These are phyloP conservation scores for Candida maesae DNA, from an alignment of 805 yeast species.

Conservation along the genomic window DNA sequence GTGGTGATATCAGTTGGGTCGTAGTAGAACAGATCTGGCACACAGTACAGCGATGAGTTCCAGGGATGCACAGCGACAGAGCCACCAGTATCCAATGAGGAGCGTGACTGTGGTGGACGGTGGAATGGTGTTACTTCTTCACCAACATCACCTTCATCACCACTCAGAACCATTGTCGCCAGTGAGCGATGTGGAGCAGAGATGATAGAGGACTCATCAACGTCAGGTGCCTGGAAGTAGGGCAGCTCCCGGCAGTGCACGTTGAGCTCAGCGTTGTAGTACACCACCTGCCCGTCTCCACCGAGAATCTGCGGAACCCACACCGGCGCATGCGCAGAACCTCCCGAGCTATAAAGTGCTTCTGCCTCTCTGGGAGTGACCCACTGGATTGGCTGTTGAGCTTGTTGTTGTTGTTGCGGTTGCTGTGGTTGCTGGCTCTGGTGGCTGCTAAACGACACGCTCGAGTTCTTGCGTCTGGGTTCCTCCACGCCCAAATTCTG, in stretches of 20 bases:
- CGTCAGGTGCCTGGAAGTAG: slow-evolving; percentile 36
- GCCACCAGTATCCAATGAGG: slow-evolving; percentile 7
- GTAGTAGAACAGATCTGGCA: slow-evolving; percentile 48
- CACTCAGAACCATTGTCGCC: too few species aligned
- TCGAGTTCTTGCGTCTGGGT: slow-evolving; percentile 45
- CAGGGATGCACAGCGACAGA: slow-evolving; percentile 25
- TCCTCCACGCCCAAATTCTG: slow-evolving; percentile 21
- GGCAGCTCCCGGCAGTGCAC: slow-evolving; percentile 60
- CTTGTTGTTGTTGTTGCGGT: background rate
- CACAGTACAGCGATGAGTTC: slow-evolving; percentile 26
- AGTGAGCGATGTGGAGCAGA: slow-evolving; percentile 17
- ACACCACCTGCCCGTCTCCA: slow-evolving; percentile 50
- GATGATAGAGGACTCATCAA: slow-evolving; percentile 32
- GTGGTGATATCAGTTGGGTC: slow-evolving; percentile 55
- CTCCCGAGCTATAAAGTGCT: slow-evolving; percentile 33
- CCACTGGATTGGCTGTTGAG: slow-evolving; percentile 21
- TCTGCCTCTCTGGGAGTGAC: slow-evolving; percentile 36
- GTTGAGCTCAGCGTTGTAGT: slow-evolving; percentile 56
- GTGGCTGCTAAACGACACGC: slow-evolving; percentile 41
- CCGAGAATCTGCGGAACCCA: slow-evolving; percentile 69
- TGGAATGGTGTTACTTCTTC: background rate
- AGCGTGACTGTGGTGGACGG: slow-evolving; percentile 5
- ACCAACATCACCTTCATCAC: too few species aligned
- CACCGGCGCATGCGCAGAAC: slow-evolving; percentile 35
- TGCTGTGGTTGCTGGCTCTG: slow-evolving; percentile 6